phyloP scores from a whole-genome alignment of 1,139 yeast species.

The Yamadazyma buinensis region DNA sequence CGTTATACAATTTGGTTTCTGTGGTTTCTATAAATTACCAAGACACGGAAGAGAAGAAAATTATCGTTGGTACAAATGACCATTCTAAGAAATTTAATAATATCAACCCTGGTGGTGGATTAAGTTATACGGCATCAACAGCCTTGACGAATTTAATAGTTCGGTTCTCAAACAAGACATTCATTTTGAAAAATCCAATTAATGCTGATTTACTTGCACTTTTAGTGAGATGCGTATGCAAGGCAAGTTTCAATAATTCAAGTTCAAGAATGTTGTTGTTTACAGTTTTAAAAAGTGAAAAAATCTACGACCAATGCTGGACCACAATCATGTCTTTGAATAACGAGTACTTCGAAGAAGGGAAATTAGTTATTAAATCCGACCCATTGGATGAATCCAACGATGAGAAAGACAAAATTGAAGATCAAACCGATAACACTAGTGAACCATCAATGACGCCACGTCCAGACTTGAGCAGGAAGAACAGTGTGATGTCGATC shows the following conservation, averaged over 20 bases:
- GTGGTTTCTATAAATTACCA: conserved; percentile 9
- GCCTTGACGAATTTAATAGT: conserved; percentile 52
- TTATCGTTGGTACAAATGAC: conserved; percentile 18
- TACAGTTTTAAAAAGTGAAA: conserved; percentile 48
- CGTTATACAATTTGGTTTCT: conserved; percentile 48
- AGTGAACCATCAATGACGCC: no score
- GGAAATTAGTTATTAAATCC: conserved; percentile 14
- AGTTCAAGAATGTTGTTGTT: conserved; percentile 55
- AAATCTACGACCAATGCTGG: conserved; percentile 31
- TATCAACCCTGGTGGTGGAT: conserved; percentile 38
- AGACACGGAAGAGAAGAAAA: no score
- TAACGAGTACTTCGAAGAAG: conserved; percentile 25
- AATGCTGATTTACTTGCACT: conserved; percentile 61
- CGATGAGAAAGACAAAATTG: neutral
- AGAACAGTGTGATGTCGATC: neutral
- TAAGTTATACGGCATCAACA: conserved; percentile 60
- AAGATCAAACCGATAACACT: no score
- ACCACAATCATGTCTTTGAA: conserved; percentile 27
- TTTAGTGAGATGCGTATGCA: conserved; percentile 50
- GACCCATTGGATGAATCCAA: conserved; percentile 12
- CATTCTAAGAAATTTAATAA: conserved; percentile 27
- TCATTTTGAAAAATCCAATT: conserved; percentile 39
- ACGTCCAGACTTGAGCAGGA: neutral
- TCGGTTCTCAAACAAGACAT: conserved; percentile 38
- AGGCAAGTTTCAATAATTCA: conserved; percentile 42